Evolutionary conservation across 2,329 filamentous ascomycete genomes (phyloP).

Genomic region (Diatrype stigma): DNA sequence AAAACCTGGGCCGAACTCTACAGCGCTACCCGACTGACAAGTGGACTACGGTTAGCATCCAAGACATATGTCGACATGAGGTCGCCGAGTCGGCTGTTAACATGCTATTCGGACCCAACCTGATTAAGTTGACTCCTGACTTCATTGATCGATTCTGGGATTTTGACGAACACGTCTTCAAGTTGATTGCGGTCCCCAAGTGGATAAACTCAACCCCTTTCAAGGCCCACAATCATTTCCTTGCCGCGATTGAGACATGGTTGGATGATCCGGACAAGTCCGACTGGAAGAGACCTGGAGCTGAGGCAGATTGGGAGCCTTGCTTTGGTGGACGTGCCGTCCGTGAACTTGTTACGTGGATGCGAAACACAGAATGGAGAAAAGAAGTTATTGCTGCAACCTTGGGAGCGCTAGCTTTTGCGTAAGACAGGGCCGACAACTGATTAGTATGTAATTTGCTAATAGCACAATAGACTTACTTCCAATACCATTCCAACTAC

Average conservation of each 20-base stretch:
- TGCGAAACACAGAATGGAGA: constrained; percentile 9
- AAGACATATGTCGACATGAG: constrained; percentile 14
- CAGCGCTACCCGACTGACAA: too few species aligned
- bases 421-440: too few species aligned
- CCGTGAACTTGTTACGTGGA: constrained; percentile 16
- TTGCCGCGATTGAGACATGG: constrained; percentile 7
- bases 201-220: constrained; percentile 16
- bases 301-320: constrained; percentile 24
- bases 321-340: constrained; percentile 19
- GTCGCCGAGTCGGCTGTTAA: constrained; percentile 14
- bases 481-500: constrained; percentile 17
- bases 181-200: constrained; percentile 17
- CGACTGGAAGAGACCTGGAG: constrained; percentile 13
- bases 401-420: neutral
- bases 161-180: constrained; percentile 17
- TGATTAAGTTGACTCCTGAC: constrained; percentile 21
- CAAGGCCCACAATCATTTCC: constrained; percentile 11
- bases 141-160: constrained; percentile 22
- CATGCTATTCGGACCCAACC: constrained; percentile 18
- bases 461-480: neutral
- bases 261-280: constrained; percentile 10
- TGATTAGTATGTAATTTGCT: too few species aligned
- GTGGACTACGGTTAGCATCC: neutral
- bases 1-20: too few species aligned
- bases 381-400: too few species aligned